Evolutionary conservation across 768 basidiomycete species (phyloP).

Genomic region (Mycena indigotica): DNA sequence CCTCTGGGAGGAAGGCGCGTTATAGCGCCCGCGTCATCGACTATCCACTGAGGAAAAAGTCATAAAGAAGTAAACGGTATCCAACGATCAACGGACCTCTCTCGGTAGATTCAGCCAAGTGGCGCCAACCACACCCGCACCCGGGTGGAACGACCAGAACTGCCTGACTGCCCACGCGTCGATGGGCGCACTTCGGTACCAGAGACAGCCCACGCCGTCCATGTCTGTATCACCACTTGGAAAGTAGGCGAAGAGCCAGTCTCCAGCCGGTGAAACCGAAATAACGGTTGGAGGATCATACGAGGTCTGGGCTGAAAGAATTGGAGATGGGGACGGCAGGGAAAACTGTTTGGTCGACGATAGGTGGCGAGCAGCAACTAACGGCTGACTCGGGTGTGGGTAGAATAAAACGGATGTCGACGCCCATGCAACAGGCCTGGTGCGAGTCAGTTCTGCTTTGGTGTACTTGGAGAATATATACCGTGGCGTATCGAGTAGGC

Average conservation of each 20-base stretch:
- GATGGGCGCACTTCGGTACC: slow-evolving; percentile 59
- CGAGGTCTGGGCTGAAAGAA: slow-evolving; percentile 46
- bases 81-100: slow-evolving; percentile 47
- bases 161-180: slow-evolving; percentile 65
- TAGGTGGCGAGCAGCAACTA: slow-evolving; percentile 64
- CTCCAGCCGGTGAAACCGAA: slow-evolving; percentile 57
- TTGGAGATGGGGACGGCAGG: slow-evolving; percentile 54
- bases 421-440: slow-evolving; percentile 74
- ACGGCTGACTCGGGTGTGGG: slow-evolving; percentile 63
- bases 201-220: slow-evolving; percentile 64
- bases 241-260: slow-evolving; percentile 77
- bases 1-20: slow-evolving; percentile 62
- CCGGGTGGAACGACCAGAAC: slow-evolving; percentile 53
- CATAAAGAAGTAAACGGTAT: background rate
- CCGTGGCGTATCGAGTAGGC: slow-evolving; percentile 59
- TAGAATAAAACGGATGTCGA: slow-evolving; percentile 68
- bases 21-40: slow-evolving; percentile 45
- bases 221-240: slow-evolving; percentile 51
- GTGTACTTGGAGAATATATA: slow-evolving; percentile 28
- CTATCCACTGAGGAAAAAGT: slow-evolving; percentile 52
- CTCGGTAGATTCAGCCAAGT: slow-evolving; percentile 63
- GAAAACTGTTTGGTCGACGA: slow-evolving; percentile 69
- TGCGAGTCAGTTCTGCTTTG: background rate
- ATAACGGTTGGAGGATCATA: slow-evolving; percentile 68
- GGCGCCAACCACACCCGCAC: slow-evolving; percentile 61